Base-by-base conservation (phyloP, 2,329 filamentous ascomycete genomes). In the Pseudogymnoascus sp. region DNA sequence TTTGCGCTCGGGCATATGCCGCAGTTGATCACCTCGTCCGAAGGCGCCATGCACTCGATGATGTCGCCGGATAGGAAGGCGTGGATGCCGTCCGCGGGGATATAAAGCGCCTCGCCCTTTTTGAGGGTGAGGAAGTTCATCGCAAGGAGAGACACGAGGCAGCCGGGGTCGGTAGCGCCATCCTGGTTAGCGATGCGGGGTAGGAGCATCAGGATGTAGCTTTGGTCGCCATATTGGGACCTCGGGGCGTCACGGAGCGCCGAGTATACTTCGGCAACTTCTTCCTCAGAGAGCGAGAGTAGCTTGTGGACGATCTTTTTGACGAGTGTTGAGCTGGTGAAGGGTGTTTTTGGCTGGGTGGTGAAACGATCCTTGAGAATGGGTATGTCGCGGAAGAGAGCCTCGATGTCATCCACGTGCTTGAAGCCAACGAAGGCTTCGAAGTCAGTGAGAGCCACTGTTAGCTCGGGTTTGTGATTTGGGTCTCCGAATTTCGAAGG, bases 1-100 rank as follows among this genome's bases (percentile, higher is more conserved):
- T 88, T 82, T 0, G 82, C 80, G 1, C 76, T 76, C 0, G 87
- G 86, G 65, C 86, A 90, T 75, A 92, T 89, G 0, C 88, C 87
- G 0, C 82, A 83, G 70, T 88, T 89, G 57, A 91, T 76, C 1
- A 91, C 86, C 65, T 97, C 97, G 79, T 97, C 92, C n/a, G 89
- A 95, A 5, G 90, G 87, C 0, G 92, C 92, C 92, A 97, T 97
- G 79, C 92, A 97, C 75, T 97, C 92, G 71, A 97, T 90, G 66
- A 97, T 96, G 70, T 97, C 92, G 59, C 89, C 89, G 1, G 85
- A 89, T 37, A 94, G 76, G 74, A 97, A 97, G 58, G 92, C 92
- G 72, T 97, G 92, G 68, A 97, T 96, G 69, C 96, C 92, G 70
- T 97, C 92, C 6, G 94, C 92, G 66, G 90, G 89, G 23, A 97